phyloP scores from a whole-genome alignment of 805 yeast species.

The Starmera dryadoides region DNA sequence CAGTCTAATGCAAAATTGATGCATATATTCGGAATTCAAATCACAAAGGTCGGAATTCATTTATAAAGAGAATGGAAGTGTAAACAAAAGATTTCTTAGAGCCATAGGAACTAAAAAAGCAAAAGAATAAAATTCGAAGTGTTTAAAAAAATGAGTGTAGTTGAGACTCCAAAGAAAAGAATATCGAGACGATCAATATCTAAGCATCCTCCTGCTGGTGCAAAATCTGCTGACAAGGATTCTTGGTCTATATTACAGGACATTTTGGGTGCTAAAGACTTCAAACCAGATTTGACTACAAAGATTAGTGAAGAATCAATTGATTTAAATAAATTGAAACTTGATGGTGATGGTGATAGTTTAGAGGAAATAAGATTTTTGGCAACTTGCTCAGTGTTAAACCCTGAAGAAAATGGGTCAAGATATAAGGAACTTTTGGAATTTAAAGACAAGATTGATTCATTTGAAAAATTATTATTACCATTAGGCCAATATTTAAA shows the following conservation, averaged over 20 bases:
- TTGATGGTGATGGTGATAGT: constrained; percentile 1
- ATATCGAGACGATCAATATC: constrained; percentile 12
- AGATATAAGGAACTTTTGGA: constrained; percentile 12
- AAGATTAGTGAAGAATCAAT: neutral
- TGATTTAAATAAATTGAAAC: neutral
- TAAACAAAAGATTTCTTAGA: no score
- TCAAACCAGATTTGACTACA: neutral
- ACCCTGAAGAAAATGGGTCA: neutral
- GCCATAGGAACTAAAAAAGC: no score
- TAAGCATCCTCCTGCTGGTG: constrained; percentile 8
- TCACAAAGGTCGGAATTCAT: no score
- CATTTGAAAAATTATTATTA: constrained; percentile 21
- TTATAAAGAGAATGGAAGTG: no score
- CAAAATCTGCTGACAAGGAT: neutral
- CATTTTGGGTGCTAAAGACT: constrained; percentile 1
- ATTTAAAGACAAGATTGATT: constrained; percentile 9
- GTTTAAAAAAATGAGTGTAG: no score
- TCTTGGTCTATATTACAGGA: constrained; percentile 2
- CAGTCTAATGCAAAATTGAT: no score
- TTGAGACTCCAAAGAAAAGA: neutral
- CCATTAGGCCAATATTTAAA: constrained; percentile 49
- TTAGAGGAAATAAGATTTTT: constrained; percentile 14
- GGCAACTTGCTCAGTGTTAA: neutral
- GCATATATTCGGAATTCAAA: no score
- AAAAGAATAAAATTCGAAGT: no score